Evolutionary conservation across 306 rosid genomes (phyloP), one percentile per base, ranked within the genome.

Genomic region (Corylus avellana): DNA sequence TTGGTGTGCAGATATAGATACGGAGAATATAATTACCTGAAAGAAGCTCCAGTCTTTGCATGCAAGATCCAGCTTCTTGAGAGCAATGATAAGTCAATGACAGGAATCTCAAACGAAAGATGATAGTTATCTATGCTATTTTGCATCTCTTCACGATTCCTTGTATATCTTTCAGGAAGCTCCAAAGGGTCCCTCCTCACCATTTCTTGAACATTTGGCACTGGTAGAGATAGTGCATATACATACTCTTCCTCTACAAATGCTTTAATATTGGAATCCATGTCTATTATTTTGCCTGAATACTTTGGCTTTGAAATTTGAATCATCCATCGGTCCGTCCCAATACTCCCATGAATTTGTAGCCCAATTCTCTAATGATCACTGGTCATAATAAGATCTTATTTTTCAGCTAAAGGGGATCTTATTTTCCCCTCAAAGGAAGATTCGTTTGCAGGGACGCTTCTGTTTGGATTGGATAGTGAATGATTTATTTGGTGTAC

Each of bases 21-120:
- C 4, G 5, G 44, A 39, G 44, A 3, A 39, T 39, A 39, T 39
- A 39, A 42, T 42, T 42, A 42, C 46, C 46, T 42, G 46, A 55
- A 86, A 89, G 77, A 86, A 83, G 44, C 87, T 85, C 90, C 86
- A 86, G 8, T 82, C 84, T 48, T 78, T 63, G 82, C 88, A 84
- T 51, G 86, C 85, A 76, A 50, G 16, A 47, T 83, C 87, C 39
- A 87, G 78, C 73, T 85, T 87, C 12, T 14, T 17, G 88, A 83
- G 70, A 85, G 78, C 73, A 81, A 72, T 35, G 84, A 29, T 11
- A 83, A 79, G 74, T 89, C 86, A 70, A 87, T 74, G 61, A 70
- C 13, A 25, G 85, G 87, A 10, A 86, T 70, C 74, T 84, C 46
- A 76, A 74, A 71, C 53, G 86, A 86, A 77, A 77, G 85, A 72